These are phyloP conservation scores for Apophysomyces trapeziformis DNA, from an alignment of 371 early-diverging fungal species.

Conservation along the genomic window DNA sequence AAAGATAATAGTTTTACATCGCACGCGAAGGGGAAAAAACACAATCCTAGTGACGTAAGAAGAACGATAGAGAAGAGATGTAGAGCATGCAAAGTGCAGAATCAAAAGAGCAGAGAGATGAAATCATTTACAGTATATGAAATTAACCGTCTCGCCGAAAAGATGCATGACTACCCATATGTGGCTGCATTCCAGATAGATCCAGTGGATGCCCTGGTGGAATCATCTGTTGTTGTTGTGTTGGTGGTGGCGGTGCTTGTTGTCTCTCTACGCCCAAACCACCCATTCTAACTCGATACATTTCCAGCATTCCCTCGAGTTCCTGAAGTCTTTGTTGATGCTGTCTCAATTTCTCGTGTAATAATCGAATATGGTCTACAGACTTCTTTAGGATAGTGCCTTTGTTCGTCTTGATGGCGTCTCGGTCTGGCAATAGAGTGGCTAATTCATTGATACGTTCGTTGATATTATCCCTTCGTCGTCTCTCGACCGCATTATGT, in stretches of 20 bases:
- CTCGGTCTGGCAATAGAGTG: constrained; percentile 53
- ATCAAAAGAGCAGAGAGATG: neutral
- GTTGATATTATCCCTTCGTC: constrained; percentile 95
- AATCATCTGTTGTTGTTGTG: constrained; percentile 29
- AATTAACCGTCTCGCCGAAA: constrained; percentile 31
- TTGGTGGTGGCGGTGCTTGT: constrained; percentile 16
- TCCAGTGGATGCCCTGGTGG: constrained; percentile 39
- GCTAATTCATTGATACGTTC: constrained; percentile 76
- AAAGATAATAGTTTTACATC: constrained; percentile 1
- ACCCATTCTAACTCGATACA: constrained; percentile 35
- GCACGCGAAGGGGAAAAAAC: neutral
- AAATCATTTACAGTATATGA: constrained; percentile 5
- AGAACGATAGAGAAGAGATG: neutral
- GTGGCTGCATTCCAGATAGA: constrained; percentile 27
- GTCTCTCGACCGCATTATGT: constrained; percentile 77
- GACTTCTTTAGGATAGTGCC: constrained; percentile 83
- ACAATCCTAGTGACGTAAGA: neutral
- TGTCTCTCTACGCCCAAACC: constrained; percentile 7
- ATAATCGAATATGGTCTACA: constrained; percentile 84
- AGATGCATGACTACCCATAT: constrained; percentile 25
- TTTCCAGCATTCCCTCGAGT: constrained; percentile 53
- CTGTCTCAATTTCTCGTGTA: constrained; percentile 60
- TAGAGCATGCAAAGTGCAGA: neutral
- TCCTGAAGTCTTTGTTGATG: constrained; percentile 71
- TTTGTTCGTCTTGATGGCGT: constrained; percentile 74